Evolutionary conservation across 441 rosid species (phyloP).

Genomic region (Populus tomentosa): DNA sequence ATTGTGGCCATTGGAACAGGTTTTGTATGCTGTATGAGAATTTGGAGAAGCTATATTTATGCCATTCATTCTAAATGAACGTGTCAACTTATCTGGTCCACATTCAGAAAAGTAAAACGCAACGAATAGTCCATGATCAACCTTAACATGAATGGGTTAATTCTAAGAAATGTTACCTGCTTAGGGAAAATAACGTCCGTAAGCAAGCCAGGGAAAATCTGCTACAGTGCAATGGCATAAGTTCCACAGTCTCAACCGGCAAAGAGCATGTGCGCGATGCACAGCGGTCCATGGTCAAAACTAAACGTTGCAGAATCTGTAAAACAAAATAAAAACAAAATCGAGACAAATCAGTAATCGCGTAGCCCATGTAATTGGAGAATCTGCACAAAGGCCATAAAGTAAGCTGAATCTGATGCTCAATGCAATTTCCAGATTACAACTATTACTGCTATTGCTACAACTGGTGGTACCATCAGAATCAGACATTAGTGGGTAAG

Average conservation of each 20-base stretch:
- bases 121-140: background rate
- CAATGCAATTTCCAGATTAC: background rate
- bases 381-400: background rate
- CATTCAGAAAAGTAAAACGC: background rate
- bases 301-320: constrained; percentile 74
- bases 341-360: constrained; percentile 5
- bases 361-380: background rate
- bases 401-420: background rate
- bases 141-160: background rate
- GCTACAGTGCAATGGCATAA: constrained; percentile 94
- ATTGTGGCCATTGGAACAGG: background rate
- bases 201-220: constrained; percentile 90
- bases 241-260: constrained; percentile 93
- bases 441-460: background rate
- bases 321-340: constrained; percentile 15
- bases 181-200: constrained; percentile 75
- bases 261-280: constrained; percentile 96
- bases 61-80: background rate
- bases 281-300: constrained; percentile 93
- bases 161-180: constrained; percentile 49
- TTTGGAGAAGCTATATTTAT: background rate
- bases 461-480: background rate
- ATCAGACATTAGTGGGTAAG: background rate
- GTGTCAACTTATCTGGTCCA: background rate
- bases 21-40: background rate